These are phyloP conservation scores for Thalassiosira mediterranea DNA, from an alignment of 352 stramenopile genomes.

Conservation along the genomic window DNA sequence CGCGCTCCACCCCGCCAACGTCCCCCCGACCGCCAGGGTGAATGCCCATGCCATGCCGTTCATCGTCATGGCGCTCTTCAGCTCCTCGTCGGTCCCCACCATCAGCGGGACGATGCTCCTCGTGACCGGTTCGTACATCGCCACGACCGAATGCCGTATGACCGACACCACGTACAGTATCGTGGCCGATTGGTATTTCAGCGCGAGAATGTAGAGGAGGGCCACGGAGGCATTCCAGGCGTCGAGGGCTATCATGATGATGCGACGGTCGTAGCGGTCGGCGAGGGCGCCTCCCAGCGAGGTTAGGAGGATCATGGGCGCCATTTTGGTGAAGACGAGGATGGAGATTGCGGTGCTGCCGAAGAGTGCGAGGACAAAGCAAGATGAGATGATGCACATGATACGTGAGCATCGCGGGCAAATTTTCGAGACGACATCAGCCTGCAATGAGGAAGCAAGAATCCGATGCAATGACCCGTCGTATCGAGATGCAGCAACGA, in stretches of 20 bases:
- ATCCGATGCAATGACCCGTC: no score
- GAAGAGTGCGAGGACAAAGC: no score
- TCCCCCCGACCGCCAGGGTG: slow-evolving; percentile 50
- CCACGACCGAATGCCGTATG: slow-evolving; percentile 35
- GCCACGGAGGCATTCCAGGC: slow-evolving; percentile 14
- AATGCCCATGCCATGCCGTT: slow-evolving; percentile 47
- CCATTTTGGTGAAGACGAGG: slow-evolving; percentile 49
- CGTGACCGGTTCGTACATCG: slow-evolving; percentile 52
- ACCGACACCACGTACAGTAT: slow-evolving; percentile 49
- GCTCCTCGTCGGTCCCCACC: slow-evolving; percentile 36
- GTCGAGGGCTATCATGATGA: slow-evolving; percentile 58
- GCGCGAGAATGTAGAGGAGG: slow-evolving; percentile 46
- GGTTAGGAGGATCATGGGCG: slow-evolving; percentile 53
- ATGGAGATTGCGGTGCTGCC: slow-evolving; percentile 42
- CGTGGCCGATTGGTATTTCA: slow-evolving; percentile 28
- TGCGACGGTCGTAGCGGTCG: slow-evolving; percentile 50
- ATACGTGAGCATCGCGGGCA: no score
- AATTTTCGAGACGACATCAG: no score
- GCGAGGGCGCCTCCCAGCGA: slow-evolving; percentile 53
- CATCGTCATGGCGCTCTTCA: slow-evolving; percentile 59
- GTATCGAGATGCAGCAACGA: no score
- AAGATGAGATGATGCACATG: no score
- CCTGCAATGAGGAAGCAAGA: no score
- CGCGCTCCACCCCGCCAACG: slow-evolving; percentile 36
- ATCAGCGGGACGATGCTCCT: slow-evolving; percentile 50